Evolutionary conservation across 805 yeast genomes (phyloP).

Genomic region (Komagataella populi): DNA sequence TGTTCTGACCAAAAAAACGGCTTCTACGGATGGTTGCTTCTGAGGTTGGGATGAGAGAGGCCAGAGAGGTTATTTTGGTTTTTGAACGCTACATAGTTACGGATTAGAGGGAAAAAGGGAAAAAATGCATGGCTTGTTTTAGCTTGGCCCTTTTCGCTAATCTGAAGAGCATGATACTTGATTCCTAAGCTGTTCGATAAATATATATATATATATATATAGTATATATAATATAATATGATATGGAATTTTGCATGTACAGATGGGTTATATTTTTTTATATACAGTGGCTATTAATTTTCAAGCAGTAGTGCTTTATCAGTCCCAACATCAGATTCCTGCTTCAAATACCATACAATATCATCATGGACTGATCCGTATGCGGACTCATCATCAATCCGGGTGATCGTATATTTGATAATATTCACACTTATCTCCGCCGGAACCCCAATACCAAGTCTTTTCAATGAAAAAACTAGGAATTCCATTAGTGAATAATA

Average conservation of each 20-base stretch:
- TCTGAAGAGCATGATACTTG: neutral
- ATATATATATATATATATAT: no score
- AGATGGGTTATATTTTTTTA: neutral
- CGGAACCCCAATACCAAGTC: neutral
- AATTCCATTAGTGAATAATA: neutral
- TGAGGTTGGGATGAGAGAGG: neutral
- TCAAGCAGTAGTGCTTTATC: neutral
- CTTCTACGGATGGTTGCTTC: neutral
- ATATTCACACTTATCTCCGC: neutral
- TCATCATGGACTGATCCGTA: neutral
- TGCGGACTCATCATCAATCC: neutral
- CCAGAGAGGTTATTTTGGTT: neutral
- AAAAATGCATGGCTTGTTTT: neutral
- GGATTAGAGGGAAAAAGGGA: neutral
- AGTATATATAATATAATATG: no score
- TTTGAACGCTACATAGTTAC: neutral
- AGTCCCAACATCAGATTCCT: neutral
- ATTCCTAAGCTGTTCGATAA: no score
- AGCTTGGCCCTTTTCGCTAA: neutral
- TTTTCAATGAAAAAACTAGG: neutral
- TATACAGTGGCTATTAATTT: neutral
- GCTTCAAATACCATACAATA: conserved; percentile 2
- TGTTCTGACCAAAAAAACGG: no score
- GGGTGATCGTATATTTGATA: neutral
- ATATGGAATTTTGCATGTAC: no score